Evolutionary conservation across 257 asterid genomes (phyloP).

Genomic region (Capsicum pubescens): DNA sequence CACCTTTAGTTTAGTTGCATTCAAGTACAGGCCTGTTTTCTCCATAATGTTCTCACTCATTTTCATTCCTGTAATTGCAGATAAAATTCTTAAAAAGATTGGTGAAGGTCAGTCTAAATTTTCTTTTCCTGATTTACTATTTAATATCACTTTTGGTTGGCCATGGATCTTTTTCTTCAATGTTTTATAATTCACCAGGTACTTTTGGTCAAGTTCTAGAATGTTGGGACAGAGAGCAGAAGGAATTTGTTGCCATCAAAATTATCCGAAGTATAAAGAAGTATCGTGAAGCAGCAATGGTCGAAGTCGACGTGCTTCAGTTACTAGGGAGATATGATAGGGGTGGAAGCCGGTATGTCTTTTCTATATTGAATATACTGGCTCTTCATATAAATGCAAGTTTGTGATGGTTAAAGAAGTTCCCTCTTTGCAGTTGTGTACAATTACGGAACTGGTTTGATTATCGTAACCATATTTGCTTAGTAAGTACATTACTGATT

Average conservation of each 20-base stretch:
- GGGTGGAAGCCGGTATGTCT: conserved; percentile 54
- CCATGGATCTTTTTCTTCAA: conserved; percentile 23
- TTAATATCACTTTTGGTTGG: conserved; percentile 1
- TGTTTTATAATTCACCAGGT: conserved; percentile 39
- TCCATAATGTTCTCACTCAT: conserved; percentile 34
- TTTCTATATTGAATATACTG: conserved; percentile 8
- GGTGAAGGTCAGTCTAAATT: conserved; percentile 52
- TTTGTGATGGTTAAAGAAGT: conserved; percentile 47
- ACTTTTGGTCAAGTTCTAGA: conserved; percentile 64
- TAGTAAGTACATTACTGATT: conserved; percentile 55
- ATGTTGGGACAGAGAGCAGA: conserved; percentile 61
- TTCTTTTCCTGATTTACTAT: conserved; percentile 21
- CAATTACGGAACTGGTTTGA: conserved; percentile 70
- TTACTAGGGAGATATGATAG: conserved; percentile 61
- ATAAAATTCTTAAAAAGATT: conserved; percentile 56
- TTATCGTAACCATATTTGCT: conserved; percentile 64
- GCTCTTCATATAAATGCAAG: conserved; percentile 31
- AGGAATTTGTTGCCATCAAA: conserved; percentile 54
- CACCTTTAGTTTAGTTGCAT: conserved; percentile 2
- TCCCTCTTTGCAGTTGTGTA: conserved; percentile 66
- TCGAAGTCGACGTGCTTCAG: conserved; percentile 61
- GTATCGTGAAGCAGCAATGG: conserved; percentile 61
- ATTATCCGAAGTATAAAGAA: conserved; percentile 58
- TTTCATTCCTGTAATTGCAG: conserved; percentile 44
- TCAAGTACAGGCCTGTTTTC: neutral